phyloP scores from a whole-genome alignment of 2,329 filamentous ascomycete genomes.

The Xylariaceae sp. region DNA sequence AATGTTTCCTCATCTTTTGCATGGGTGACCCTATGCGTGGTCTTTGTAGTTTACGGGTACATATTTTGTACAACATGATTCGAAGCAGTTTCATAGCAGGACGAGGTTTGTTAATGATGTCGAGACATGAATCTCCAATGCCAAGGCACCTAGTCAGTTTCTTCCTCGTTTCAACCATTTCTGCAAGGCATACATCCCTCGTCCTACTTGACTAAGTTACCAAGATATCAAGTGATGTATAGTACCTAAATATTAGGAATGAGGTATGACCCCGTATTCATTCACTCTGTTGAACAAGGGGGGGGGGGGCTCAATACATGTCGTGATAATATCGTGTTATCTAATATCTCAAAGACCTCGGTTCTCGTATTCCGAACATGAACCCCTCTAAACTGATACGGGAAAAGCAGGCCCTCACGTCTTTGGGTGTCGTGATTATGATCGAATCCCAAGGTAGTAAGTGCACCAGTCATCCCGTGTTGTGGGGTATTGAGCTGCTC shows the following conservation, averaged over 20 bases:
- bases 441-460: background rate
- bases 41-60: too few relatives aligned
- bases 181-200: too few relatives aligned
- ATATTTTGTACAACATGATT: too few relatives aligned
- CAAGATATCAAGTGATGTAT: too few relatives aligned
- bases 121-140: background rate
- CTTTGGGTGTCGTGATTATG: background rate
- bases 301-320: background rate
- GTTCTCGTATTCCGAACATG: background rate
- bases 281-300: too few relatives aligned
- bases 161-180: too few relatives aligned
- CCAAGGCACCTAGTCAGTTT: background rate
- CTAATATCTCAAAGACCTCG: background rate
- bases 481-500: too few relatives aligned
- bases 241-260: too few relatives aligned
- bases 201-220: background rate
- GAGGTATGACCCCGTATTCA: too few relatives aligned
- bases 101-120: too few relatives aligned
- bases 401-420: background rate
- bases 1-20: background rate
- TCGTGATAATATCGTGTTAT: background rate
- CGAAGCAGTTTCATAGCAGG: too few relatives aligned
- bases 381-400: background rate
- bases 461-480: background rate
- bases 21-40: too few relatives aligned